phyloP scores from a whole-genome alignment of 202 grass and related monocot genomes.

The Brachypodium distachyon region DNA sequence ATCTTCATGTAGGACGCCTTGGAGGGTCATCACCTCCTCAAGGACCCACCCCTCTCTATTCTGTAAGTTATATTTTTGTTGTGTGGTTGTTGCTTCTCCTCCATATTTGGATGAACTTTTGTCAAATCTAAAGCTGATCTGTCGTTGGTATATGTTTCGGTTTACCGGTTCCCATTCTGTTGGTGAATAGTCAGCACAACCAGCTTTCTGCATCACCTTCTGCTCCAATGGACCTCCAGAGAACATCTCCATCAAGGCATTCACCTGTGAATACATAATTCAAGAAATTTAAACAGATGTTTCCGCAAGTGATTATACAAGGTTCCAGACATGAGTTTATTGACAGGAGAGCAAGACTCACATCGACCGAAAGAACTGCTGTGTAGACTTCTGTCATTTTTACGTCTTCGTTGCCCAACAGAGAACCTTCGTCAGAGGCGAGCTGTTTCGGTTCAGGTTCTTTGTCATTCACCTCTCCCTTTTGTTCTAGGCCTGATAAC shows the following conservation, averaged over 20 bases:
- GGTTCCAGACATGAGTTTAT: background rate
- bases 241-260: conserved; percentile 51
- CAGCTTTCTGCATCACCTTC: conserved; percentile 52
- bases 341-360: conserved; percentile 17
- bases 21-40: conserved; percentile 62
- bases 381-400: conserved; percentile 58
- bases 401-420: conserved; percentile 35
- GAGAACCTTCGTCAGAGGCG: conserved; percentile 40
- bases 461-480: conserved; percentile 31
- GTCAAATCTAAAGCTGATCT: conserved; percentile 48
- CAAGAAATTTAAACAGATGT: background rate
- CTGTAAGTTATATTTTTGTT: conserved; percentile 42
- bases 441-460: conserved; percentile 44
- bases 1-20: conserved; percentile 44
- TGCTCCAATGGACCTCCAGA: conserved; percentile 45
- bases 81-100: conserved; percentile 44
- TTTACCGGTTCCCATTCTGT: conserved; percentile 54
- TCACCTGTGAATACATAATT: conserved; percentile 36
- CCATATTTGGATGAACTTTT: conserved; percentile 41
- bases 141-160: conserved; percentile 27
- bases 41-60: conserved; percentile 53
- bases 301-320: background rate
- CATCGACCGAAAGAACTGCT: conserved; percentile 23
- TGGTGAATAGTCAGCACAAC: conserved; percentile 40
- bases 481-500: conserved; percentile 37